These are phyloP conservation scores for Brassica carinata DNA, from an alignment of 345 rosid species.

Conservation along the genomic window DNA sequence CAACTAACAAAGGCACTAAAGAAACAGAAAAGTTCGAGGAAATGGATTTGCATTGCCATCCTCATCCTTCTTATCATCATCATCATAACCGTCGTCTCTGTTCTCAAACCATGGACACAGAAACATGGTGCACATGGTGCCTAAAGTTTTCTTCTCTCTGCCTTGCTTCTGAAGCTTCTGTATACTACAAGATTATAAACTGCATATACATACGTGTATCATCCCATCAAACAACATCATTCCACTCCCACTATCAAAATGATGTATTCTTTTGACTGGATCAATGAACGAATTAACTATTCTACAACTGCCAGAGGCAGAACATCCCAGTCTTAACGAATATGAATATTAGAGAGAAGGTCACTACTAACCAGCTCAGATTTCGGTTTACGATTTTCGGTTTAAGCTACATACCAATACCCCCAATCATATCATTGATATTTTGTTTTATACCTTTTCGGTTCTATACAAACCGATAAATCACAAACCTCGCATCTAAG, in stretches of 20 bases:
- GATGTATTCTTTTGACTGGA: conserved; percentile 32
- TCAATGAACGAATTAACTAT: conserved; percentile 12
- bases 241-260: conserved; percentile 17
- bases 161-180: conserved; percentile 20
- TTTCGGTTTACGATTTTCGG: not conserved
- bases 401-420: not conserved
- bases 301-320: not conserved
- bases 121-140: conserved; percentile 56
- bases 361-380: not conserved
- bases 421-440: not conserved
- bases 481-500: not conserved
- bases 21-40: conserved; percentile 76
- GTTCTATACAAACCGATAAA: not conserved
- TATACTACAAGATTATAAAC: conserved; percentile 22
- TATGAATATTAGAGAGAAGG: not conserved
- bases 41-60: conserved; percentile 93
- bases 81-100: conserved; percentile 62
- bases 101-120: conserved; percentile 79
- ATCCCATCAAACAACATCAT: not conserved
- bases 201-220: conserved; percentile 28
- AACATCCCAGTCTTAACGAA: not conserved
- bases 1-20: conserved; percentile 71
- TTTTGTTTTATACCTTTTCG: not conserved
- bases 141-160: conserved; percentile 34
- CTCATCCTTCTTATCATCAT: conserved; percentile 78